Conservation (phyloP, 257 asterid species). For the Jacaranda mimosifolia region DNA sequence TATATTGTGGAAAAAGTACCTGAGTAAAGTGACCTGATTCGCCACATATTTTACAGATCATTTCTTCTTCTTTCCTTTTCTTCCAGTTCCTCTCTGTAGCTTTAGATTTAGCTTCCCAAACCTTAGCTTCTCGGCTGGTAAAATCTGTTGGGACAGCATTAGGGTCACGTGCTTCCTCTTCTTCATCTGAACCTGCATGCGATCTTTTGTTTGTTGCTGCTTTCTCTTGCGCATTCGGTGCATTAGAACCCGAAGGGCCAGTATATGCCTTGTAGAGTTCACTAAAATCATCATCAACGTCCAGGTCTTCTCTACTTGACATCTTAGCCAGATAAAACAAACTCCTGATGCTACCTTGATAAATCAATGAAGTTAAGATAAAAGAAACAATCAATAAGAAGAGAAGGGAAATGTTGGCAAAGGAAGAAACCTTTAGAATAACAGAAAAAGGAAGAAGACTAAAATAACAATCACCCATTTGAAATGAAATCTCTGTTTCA, state of each 20-base stretch:
- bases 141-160: constrained; percentile 99
- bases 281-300: constrained; percentile 85
- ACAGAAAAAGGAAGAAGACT: background rate
- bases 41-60: constrained; percentile 97
- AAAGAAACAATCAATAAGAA: constrained; percentile 7
- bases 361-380: background rate
- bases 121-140: constrained; percentile 98
- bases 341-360: constrained; percentile 38
- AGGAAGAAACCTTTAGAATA: background rate
- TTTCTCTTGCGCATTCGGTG: constrained; percentile 57
- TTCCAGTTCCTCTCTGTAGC: constrained; percentile 99
- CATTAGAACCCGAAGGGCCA: constrained; percentile 73
- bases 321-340: constrained; percentile 48
- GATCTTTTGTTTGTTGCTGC: constrained; percentile 69
- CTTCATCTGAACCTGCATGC: constrained; percentile 83
- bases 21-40: constrained; percentile 98
- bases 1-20: constrained; percentile 50
- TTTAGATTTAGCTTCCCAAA: constrained; percentile 99
- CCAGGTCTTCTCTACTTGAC: constrained; percentile 76
- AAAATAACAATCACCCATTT: background rate
- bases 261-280: constrained; percentile 94
- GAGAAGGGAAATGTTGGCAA: background rate
- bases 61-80: constrained; percentile 97
- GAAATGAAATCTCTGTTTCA: background rate
- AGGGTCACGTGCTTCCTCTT: constrained; percentile 81